Conservation (phyloP, 2,329 filamentous ascomycete species). For the Colletotrichum navitas region DNA sequence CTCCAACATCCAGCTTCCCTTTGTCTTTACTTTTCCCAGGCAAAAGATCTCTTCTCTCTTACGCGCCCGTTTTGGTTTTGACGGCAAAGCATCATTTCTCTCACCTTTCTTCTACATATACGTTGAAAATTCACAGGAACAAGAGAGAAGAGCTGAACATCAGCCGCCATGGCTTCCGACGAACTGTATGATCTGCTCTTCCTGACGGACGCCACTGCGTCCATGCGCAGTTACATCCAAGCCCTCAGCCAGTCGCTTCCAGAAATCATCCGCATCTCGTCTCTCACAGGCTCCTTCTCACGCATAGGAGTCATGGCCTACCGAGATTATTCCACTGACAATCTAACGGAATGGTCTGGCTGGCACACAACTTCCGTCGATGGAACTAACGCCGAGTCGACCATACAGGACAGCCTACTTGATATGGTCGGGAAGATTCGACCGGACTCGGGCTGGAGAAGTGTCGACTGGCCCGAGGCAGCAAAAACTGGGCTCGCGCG, state of each 20-base stretch:
- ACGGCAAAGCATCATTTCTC: not conserved
- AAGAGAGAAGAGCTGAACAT: not conserved
- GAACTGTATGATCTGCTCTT: conserved; percentile 59
- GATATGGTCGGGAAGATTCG: conserved; percentile 51
- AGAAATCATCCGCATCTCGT: conserved; percentile 63
- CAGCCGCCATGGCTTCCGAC: conserved; percentile 5
- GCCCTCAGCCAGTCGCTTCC: conserved; percentile 61
- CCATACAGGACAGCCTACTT: conserved; percentile 52
- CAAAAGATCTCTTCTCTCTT: not conserved
- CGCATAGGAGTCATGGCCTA: conserved; percentile 65
- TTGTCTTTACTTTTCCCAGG: too few relatives aligned
- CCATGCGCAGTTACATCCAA: conserved; percentile 58
- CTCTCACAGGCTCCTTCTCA: conserved; percentile 62
- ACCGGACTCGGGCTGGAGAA: conserved; percentile 48
- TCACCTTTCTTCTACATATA: not conserved
- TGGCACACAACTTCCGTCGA: conserved; percentile 53
- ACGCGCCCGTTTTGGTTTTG: not conserved
- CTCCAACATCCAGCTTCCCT: not conserved
- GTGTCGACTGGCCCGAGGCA: conserved; percentile 60
- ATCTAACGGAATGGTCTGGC: conserved; percentile 60
- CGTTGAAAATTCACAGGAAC: too few relatives aligned
- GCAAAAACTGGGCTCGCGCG: conserved; percentile 62
- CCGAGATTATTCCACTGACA: conserved; percentile 57
- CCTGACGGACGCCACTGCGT: conserved; percentile 60
- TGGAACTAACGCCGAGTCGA: conserved; percentile 38